phyloP scores from a whole-genome alignment of 208 protist species.

The Leishmania amazonensis region DNA sequence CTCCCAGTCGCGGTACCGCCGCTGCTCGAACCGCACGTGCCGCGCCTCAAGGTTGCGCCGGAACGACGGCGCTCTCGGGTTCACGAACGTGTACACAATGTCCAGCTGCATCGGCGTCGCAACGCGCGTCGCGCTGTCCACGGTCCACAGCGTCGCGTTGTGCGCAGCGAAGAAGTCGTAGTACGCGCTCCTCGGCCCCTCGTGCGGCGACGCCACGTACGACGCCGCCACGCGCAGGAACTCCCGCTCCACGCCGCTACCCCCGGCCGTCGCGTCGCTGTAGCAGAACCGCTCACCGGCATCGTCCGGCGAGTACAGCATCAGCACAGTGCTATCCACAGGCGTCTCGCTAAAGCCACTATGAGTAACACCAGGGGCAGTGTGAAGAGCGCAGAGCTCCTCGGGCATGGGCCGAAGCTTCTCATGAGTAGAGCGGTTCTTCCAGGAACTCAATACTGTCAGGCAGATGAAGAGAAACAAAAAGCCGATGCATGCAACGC shows the following conservation, averaged over 20 bases:
- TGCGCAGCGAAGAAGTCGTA: slow-evolving; percentile 40
- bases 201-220: slow-evolving; percentile 37
- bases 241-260: slow-evolving; percentile 15
- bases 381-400: too few species aligned
- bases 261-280: slow-evolving; percentile 3
- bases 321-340: slow-evolving; percentile 37
- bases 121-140: slow-evolving; percentile 25
- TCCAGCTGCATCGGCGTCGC: slow-evolving; percentile 48
- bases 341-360: background rate
- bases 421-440: too few species aligned
- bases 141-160: slow-evolving; percentile 46
- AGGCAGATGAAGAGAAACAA: too few species aligned
- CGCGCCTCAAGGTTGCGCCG: slow-evolving; percentile 26
- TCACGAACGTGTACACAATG: slow-evolving; percentile 67
- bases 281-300: slow-evolving; percentile 18
- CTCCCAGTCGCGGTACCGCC: slow-evolving; percentile 54
- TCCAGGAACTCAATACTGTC: too few species aligned
- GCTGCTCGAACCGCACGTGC: slow-evolving; percentile 18
- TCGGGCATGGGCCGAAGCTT: too few species aligned
- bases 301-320: slow-evolving; percentile 31
- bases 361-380: too few species aligned
- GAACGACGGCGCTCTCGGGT: slow-evolving; percentile 42
- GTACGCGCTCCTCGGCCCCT: slow-evolving; percentile 25
- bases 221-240: slow-evolving; percentile 33
- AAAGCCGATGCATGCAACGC: too few species aligned